A percentile compares a stretch with the other conserved stretches of the same genome.
Evolutionary conservation across 176 grass and related monocot genomes (phyloP).

Genomic region (Oryza punctata): DNA sequence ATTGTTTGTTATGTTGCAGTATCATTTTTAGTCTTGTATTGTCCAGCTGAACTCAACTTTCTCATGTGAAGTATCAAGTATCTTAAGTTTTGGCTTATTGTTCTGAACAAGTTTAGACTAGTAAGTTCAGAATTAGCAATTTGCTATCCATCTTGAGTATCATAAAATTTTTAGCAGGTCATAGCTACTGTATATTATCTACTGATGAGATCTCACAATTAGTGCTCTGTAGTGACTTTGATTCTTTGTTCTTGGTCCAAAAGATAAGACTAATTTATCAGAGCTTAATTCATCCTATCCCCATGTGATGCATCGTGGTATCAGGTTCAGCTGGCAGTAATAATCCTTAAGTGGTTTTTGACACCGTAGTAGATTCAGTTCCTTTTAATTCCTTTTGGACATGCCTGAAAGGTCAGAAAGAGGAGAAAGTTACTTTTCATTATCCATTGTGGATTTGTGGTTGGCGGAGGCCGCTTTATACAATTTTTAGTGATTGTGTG

Average conservation of each 20-base stretch:
- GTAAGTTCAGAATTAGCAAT: neutral
- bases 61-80: neutral
- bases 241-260: neutral
- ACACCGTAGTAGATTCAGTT: neutral
- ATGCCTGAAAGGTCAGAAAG: neutral
- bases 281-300: neutral
- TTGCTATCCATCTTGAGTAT: neutral
- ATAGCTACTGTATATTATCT: neutral
- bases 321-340: neutral
- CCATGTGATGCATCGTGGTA: neutral
- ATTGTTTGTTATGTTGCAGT: neutral
- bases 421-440: neutral
- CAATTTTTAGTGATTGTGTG: neutral
- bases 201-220: neutral
- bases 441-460: neutral
- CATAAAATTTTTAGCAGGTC: neutral
- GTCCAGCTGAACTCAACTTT: neutral
- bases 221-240: neutral
- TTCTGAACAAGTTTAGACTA: neutral
- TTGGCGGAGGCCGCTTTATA: neutral
- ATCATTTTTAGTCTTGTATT: neutral
- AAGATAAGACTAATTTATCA: neutral
- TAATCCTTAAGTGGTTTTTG: neutral
- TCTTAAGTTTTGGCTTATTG: neutral
- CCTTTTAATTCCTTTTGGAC: neutral